phyloP scores from a whole-genome alignment of 345 rosid species.

The Ceriops decandra region DNA sequence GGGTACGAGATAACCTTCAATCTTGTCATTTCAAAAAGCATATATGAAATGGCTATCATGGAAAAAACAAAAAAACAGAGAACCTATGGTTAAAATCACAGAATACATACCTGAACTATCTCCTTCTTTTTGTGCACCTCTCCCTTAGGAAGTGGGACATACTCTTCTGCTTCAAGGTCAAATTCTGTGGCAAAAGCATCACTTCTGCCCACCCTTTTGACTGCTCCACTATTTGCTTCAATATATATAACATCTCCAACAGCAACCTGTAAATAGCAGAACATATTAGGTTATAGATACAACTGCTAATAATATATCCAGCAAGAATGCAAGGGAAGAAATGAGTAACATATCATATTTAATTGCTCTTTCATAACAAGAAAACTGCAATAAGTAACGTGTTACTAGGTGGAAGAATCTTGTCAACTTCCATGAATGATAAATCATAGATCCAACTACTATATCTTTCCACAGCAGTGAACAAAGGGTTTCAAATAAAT shows the following conservation, averaged over 20 bases:
- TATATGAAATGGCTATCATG: background rate
- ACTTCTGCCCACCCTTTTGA: constrained; percentile 91
- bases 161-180: constrained; percentile 98
- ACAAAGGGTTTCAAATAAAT: background rate
- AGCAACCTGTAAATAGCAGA: constrained; percentile 46
- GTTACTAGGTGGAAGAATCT: too few relatives aligned
- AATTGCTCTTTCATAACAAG: background rate
- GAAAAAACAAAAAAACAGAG: background rate
- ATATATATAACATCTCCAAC: constrained; percentile 98
- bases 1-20: background rate
- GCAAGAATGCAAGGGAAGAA: background rate
- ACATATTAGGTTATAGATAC: background rate
- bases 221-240: constrained; percentile 97
- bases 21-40: background rate
- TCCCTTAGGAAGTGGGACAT: constrained; percentile 96
- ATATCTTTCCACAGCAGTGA: background rate
- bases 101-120: constrained; percentile 75
- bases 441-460: too few relatives aligned
- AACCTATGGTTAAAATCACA: background rate
- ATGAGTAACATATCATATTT: background rate
- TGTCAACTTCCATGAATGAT: too few relatives aligned
- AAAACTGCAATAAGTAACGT: background rate
- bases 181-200: constrained; percentile 96
- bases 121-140: constrained; percentile 98
- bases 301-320: too few relatives aligned